Evolutionary conservation across 2,329 filamentous ascomycete species (phyloP).

Genomic region (Chaetomium olivaceum): DNA sequence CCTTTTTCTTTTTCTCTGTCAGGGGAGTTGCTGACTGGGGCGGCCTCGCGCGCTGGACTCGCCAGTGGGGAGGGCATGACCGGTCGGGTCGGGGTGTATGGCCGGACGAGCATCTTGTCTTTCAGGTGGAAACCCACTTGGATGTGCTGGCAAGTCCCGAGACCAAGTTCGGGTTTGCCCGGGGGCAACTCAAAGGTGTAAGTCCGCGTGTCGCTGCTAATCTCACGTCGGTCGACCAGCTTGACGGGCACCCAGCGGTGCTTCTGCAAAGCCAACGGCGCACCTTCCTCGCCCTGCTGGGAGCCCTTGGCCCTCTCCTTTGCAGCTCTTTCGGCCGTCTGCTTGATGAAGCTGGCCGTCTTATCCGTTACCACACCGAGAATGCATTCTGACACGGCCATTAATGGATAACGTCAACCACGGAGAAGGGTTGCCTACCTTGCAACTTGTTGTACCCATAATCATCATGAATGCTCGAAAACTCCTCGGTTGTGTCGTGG

Average conservation of each 20-base stretch:
- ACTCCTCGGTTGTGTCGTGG: conserved; percentile 50
- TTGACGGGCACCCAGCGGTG: conserved; percentile 50
- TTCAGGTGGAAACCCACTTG: conserved; percentile 54
- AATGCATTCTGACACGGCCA: conserved; percentile 45
- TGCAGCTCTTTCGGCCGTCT: conserved; percentile 44
- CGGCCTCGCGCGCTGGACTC: background rate
- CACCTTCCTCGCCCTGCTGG: conserved; percentile 35
- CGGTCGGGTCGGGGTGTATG: conserved; percentile 53
- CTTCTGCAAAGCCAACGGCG: conserved; percentile 40
- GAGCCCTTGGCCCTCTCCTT: conserved; percentile 39
- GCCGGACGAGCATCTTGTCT: conserved; percentile 52
- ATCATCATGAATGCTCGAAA: conserved; percentile 52
- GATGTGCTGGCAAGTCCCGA: conserved; percentile 54
- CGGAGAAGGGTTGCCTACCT: conserved; percentile 34
- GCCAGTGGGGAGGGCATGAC: conserved; percentile 36
- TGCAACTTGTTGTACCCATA: conserved; percentile 52
- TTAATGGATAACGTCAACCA: background rate
- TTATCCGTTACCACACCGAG: conserved; percentile 53
- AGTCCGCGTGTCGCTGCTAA: conserved; percentile 47
- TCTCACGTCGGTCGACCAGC: conserved; percentile 39
- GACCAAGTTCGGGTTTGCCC: conserved; percentile 44
- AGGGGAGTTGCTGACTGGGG: background rate
- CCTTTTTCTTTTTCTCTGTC: background rate
- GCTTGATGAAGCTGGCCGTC: conserved; percentile 48
- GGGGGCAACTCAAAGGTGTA: conserved; percentile 51